A percentile compares a stretch with the other conserved stretches of the same genome.
Evolutionary conservation across 2,329 filamentous ascomycete genomes (phyloP).

Genomic region (Monilinia vaccinii-corymbosi): DNA sequence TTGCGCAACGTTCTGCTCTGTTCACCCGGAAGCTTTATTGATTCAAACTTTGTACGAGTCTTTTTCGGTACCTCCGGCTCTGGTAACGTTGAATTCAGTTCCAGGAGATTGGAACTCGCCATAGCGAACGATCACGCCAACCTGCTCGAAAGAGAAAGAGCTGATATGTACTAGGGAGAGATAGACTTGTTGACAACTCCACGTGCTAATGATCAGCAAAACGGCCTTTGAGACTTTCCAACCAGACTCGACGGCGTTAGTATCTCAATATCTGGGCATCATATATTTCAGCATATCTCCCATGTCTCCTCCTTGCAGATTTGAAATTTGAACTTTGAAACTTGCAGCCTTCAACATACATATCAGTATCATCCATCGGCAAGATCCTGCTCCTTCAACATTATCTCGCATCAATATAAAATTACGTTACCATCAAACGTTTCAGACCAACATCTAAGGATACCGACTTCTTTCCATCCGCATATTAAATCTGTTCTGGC

Average conservation of each 20-base stretch:
- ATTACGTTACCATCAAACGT: conserved; percentile 6
- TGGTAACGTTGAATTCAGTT: conserved; percentile 18
- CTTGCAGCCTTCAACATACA: neutral
- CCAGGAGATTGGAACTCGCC: conserved; percentile 16
- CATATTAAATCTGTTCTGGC: neutral
- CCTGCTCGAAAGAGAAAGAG: conserved; percentile 3
- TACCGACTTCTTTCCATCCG: neutral
- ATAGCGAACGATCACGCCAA: conserved; percentile 17
- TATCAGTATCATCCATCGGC: conserved; percentile 2
- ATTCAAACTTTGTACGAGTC: conserved; percentile 15
- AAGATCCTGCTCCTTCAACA: conserved; percentile 5
- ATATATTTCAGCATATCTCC: conserved; percentile 11
- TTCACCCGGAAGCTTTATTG: conserved; percentile 17
- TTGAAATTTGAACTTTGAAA: no score
- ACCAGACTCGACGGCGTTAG: conserved; percentile 11
- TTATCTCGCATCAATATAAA: conserved; percentile 2
- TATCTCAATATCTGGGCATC: conserved; percentile 6
- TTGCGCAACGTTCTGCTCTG: conserved; percentile 15
- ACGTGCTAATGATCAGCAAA: conserved; percentile 11
- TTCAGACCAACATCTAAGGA: neutral
- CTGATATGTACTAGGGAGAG: conserved; percentile 11
- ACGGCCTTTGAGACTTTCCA: conserved; percentile 5
- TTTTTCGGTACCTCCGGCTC: conserved; percentile 16
- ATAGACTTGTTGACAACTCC: conserved; percentile 3
- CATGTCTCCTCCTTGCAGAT: no score